Evolutionary conservation across 345 rosid genomes (phyloP), one percentile per base, ranked within the genome.

Genomic region (Ailanthus altissimus): DNA sequence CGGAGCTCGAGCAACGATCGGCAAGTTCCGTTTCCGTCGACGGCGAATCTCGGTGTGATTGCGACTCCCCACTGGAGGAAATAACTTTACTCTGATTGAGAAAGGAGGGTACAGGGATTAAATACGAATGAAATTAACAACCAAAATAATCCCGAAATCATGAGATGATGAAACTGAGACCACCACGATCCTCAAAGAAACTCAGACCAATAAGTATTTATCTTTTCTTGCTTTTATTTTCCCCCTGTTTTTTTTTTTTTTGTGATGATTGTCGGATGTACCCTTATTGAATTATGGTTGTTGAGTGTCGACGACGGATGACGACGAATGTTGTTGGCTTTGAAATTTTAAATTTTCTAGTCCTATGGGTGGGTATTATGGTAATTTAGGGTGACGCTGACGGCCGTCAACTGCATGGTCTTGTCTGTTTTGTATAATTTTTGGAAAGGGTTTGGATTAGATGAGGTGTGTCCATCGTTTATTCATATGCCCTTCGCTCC

Each of bases 1-100:
- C 36, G 62, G 54, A 62, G 68, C 75, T 62, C 72, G 62, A 16
- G 49, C 67, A 2, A 26, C 47, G 51, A 54, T 15, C 40, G 32
- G 40, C 6, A 8, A 4, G 28, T 13, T 28, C 45, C 12, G 77
- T 50, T 45, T 59, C 20, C 26, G 57, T 18, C n/a, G 16, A 64
- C 50, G 2, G 2, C 20, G 15, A 51, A 51, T 47, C 56, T 47
- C 32, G 9, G 11, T n/a, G 42, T 4, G 65, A 43, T 42, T 9
- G 40, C 8, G 18, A 72, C 53, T 12, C 49, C 42, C 21, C 40
- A 72, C 23, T 42, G 42, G 28, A 2, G 69, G 15, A 18, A 6
- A 15, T 58, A 23, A 60, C 15, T 47, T 26, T 46, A 14, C 16
- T 21, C 25, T 46, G 70, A 67, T 28, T 42, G 66, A 50, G 13